These are phyloP conservation scores for Pseudocercospora cruenta DNA, from an alignment of 2,329 filamentous ascomycete genomes.

Conservation along the genomic window DNA sequence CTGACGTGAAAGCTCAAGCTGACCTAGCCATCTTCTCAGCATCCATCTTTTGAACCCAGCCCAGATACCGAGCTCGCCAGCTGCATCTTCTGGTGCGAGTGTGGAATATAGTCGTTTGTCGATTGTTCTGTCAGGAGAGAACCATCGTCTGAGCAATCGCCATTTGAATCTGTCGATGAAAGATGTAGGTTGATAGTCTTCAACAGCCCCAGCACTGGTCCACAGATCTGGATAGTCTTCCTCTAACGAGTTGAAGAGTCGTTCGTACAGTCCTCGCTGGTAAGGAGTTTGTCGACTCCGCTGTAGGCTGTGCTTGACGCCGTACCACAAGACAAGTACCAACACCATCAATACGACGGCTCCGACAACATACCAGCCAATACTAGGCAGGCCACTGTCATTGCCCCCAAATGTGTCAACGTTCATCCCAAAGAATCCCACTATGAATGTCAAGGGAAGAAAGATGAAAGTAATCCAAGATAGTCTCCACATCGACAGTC, in stretches of 20 bases:
- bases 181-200: conserved; percentile 46
- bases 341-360: conserved; percentile 51
- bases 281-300: conserved; percentile 49
- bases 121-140: conserved; percentile 47
- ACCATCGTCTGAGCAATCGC: conserved; percentile 53
- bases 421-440: conserved; percentile 57
- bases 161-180: conserved; percentile 50
- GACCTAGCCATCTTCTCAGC: conserved; percentile 46
- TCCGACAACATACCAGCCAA: conserved; percentile 57
- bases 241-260: conserved; percentile 53
- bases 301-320: conserved; percentile 51
- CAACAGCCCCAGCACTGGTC: conserved; percentile 51
- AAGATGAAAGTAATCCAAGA: conserved; percentile 76
- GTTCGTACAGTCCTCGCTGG: conserved; percentile 55
- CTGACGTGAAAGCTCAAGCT: conserved; percentile 32
- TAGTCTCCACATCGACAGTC: conserved; percentile 58
- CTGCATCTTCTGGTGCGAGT: conserved; percentile 33
- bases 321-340: conserved; percentile 53
- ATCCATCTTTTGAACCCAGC: conserved; percentile 45
- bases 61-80: conserved; percentile 46
- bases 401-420: conserved; percentile 50
- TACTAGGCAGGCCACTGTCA: conserved; percentile 36
- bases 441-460: conserved; percentile 59
- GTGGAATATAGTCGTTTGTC: conserved; percentile 34
- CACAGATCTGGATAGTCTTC: conserved; percentile 52